Percentiles rank a stretch among this genome's conserved stretches.
Evolutionary conservation across 208 protist genomes (phyloP).

Genomic region (Balamuthia mandrillaris): DNA sequence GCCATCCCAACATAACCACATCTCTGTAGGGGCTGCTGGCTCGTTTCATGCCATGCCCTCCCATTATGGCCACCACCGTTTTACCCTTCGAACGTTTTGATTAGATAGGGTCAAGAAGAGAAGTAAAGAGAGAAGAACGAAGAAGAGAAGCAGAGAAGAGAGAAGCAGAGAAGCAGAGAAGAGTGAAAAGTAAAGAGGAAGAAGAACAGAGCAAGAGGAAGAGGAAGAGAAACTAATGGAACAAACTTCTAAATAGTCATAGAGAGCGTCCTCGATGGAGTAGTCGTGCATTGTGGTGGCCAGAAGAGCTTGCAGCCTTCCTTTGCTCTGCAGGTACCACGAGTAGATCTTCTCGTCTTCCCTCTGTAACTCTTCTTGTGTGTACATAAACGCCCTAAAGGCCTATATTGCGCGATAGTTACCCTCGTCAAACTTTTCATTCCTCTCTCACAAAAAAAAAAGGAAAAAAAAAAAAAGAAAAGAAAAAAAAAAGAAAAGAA

Average conservation of each 20-base stretch:
- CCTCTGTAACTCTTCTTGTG: neutral
- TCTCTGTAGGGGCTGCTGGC: neutral
- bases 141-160: too few relatives aligned
- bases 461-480: too few relatives aligned
- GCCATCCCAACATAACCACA: neutral
- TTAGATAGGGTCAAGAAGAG: too few relatives aligned
- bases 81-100: neutral
- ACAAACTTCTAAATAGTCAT: neutral
- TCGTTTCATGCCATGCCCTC: neutral
- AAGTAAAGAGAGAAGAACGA: too few relatives aligned
- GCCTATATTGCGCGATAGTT: too few relatives aligned
- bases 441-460: too few relatives aligned
- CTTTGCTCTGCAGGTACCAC: neutral
- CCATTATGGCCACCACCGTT: conserved; percentile 3
- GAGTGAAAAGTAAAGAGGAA: too few relatives aligned
- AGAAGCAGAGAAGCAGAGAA: too few relatives aligned
- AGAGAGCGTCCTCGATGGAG: conserved; percentile 28
- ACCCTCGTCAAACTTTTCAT: too few relatives aligned
- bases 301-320: neutral
- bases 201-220: too few relatives aligned
- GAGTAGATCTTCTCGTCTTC: neutral
- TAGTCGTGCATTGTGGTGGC: conserved; percentile 10
- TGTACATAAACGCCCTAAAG: conserved; percentile 24
- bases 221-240: too few relatives aligned
- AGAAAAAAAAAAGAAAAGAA: too few relatives aligned